Evolutionary conservation across 2,329 filamentous ascomycete species (phyloP), one percentile per base, ranked within the genome.

Genomic region (Fusarium mangiferae): DNA sequence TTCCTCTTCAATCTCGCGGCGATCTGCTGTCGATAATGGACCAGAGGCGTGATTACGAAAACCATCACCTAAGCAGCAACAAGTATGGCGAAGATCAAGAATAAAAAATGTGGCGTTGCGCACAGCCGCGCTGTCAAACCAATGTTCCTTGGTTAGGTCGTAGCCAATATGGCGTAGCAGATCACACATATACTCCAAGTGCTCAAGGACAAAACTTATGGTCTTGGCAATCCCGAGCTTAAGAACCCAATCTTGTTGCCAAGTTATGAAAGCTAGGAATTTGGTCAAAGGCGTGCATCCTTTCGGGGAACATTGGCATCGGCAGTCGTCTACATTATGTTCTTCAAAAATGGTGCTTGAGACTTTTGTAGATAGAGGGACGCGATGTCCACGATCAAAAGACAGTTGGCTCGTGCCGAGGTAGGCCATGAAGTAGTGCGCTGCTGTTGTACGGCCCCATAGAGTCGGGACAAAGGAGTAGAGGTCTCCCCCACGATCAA

Each of bases 381-480:
- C 5, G 0, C 8, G 9, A 28, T 0, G 4, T 11, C 18, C 12
- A 46, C 1, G 2, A 1, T 0, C 0, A 14, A 28, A 41, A 9
- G 38, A 6, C 12, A 0, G 0, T 22, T 6, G 0, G 1, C 20
- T 14, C 1, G 1, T 2, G 18, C 44, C 8, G 4, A 46, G 24
- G 9, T 11, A 48, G 13, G 45, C 0, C 45, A 48, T 48, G 20
- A 48, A 28, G 45, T 48, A 48, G 45, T 48, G 45, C 13, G 45
- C 45, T 15, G 45, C 45, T 48, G 45, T 48, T 22, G 20, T 48
- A 22, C 3, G 4, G 13, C 45, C 45, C 45, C 45, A 28, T 3
- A 3, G 26, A 48, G 45, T 48, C 6, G 18, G 13, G 9, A 48
- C 3, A 2, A 26, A 7, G 26, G 26, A 28, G 18, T 7, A 9